These are phyloP conservation scores for Heliamphora pulchella DNA, from an alignment of 179 eudicot genomes.

Conservation along the genomic window DNA sequence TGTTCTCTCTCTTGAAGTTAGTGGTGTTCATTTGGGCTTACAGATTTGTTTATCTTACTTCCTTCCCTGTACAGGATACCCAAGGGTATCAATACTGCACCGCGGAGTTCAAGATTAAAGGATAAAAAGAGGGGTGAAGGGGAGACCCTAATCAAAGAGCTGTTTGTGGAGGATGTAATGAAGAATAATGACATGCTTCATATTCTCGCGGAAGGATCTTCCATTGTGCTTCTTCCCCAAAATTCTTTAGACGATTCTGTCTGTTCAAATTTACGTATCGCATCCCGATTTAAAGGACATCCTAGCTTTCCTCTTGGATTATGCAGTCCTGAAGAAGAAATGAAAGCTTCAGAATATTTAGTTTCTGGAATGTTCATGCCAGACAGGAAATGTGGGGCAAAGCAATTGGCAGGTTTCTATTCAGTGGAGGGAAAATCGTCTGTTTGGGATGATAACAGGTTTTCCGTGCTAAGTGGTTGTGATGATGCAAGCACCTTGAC, in stretches of 20 bases:
- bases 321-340: constrained; percentile 38
- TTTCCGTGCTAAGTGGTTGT: constrained; percentile 19
- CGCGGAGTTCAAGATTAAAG: constrained; percentile 87
- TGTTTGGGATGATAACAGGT: constrained; percentile 16
- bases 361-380: constrained; percentile 33
- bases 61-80: constrained; percentile 37
- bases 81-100: constrained; percentile 39
- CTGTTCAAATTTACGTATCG: constrained; percentile 46
- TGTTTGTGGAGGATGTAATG: constrained; percentile 69
- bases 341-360: constrained; percentile 31
- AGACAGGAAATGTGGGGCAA: constrained; percentile 37
- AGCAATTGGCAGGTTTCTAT: constrained; percentile 34
- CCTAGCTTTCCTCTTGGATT: constrained; percentile 43
- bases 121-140: constrained; percentile 87
- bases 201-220: constrained; percentile 65
- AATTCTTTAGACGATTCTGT: constrained; percentile 50
- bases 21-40: neutral
- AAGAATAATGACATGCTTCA: constrained; percentile 65
- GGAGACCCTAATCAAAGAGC: constrained; percentile 69
- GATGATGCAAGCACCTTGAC: constrained; percentile 22
- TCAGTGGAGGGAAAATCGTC: constrained; percentile 43
- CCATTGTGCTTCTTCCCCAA: constrained; percentile 76
- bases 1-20: neutral
- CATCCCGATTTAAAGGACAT: constrained; percentile 36
- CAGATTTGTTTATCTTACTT: constrained; percentile 3